Conservation (phyloP, 1,139 yeast genomes). For the Blastobotrys persicus region DNA sequence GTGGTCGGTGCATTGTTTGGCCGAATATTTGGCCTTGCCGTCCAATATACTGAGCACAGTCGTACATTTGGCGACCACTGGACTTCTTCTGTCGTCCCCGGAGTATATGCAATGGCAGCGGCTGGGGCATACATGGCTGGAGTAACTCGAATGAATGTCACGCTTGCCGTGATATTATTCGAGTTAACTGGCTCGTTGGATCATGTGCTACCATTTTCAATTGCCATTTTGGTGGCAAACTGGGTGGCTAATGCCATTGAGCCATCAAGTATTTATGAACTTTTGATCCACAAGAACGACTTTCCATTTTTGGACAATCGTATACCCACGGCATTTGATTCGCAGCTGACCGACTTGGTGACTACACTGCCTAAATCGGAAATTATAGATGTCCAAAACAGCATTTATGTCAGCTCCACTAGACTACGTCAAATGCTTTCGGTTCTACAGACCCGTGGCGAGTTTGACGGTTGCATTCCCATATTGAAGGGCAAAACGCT, state of each 20-base stretch:
- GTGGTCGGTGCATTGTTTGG: slow-evolving; percentile 67
- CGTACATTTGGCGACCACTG: slow-evolving; percentile 23
- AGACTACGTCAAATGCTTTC: slow-evolving; percentile 41
- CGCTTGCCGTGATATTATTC: slow-evolving; percentile 57
- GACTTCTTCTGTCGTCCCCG: slow-evolving; percentile 39
- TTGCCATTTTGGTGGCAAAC: slow-evolving; percentile 56
- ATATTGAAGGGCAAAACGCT: slow-evolving; percentile 38
- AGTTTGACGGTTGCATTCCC: slow-evolving; percentile 58
- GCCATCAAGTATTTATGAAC: slow-evolving; percentile 53
- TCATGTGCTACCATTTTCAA: slow-evolving; percentile 58
- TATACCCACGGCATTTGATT: slow-evolving; percentile 36
- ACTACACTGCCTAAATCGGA: slow-evolving; percentile 30
- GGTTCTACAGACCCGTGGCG: slow-evolving; percentile 43
- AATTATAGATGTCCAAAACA: slow-evolving; percentile 42
- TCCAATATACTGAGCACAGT: slow-evolving; percentile 43
- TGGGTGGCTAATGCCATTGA: slow-evolving; percentile 58
- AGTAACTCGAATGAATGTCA: slow-evolving; percentile 63
- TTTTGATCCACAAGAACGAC: slow-evolving; percentile 49
- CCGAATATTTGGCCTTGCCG: slow-evolving; percentile 48
- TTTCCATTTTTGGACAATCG: slow-evolving; percentile 54
- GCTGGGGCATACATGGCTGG: slow-evolving; percentile 73
- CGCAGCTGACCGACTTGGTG: slow-evolving; percentile 47
- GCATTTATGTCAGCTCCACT: slow-evolving; percentile 41
- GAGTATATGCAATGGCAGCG: slow-evolving; percentile 63
- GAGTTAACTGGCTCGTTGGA: slow-evolving; percentile 61